Evolutionary conservation across 805 yeast genomes (phyloP), one percentile per base, ranked within the genome.

Genomic region (Scheffersomyces amazonensis): DNA sequence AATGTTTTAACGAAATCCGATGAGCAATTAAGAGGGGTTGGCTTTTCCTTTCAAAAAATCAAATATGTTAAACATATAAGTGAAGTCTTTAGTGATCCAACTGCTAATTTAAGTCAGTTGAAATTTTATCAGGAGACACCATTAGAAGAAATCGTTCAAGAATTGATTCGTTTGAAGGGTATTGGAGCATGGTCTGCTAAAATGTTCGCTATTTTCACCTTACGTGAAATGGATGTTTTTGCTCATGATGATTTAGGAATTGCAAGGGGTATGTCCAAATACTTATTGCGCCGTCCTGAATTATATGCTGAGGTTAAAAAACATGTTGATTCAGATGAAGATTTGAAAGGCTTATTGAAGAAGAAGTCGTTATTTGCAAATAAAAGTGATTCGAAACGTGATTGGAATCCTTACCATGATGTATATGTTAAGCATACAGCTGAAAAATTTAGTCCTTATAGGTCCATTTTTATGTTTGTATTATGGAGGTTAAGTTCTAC

Each of bases 101-200:
- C 54, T 2, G 54, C 66, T 16, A 55, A 50, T 4, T 50, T 69
- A 17, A 31, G 64, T 0, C 53, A 64, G 1, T 49, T 54, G 1
- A 60, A 59, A 1, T 62, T 73, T 35, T 73, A 81, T 43, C 30
- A 41, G 2, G 40, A 46, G 0, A 61, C 61, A 23, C 43, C 66
- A 3, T 69, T 75, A 33, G 75, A 74, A 2, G 78, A 65, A 16
- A 60, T 83, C 12, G 52, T 73, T 1, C 68, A 68, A 15, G 74
- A 72, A 40, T 58, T 83, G 37, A 72, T 75, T 0, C 55, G 56
- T 18, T 64, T 84, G 44, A 83, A 84, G 50, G 95, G 95, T 0
- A 74, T 86, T 13, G 95, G 93, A 0, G 72, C 73, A 1, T 90
- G 98, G 98, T 78, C 89, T 4, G 90, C 93, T 0, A 84, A 83